A percentile compares a stretch with the other conserved stretches of the same genome.
These are phyloP conservation scores for Tylopilus sp. DNA, from an alignment of 1,284 basidiomycete genomes.

Conservation along the genomic window DNA sequence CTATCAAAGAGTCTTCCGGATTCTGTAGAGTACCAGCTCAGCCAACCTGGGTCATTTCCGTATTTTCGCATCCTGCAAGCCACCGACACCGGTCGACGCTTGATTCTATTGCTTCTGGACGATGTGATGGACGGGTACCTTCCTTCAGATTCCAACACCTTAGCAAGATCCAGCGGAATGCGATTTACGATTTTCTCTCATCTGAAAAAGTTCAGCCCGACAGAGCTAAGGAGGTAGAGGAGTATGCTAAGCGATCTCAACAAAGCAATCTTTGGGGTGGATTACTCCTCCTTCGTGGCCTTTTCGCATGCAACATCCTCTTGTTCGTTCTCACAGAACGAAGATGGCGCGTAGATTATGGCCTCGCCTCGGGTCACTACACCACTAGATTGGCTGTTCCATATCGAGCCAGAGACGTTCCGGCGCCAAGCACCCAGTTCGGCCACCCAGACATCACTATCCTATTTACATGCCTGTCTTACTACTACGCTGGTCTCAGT, in stretches of 20 bases:
- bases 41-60: constrained; percentile 37
- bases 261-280: background rate
- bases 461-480: background rate
- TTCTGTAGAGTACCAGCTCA: constrained; percentile 13
- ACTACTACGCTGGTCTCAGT: constrained; percentile 58
- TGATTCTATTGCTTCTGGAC: constrained; percentile 16
- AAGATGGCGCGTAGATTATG: constrained; percentile 2
- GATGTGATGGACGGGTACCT: background rate
- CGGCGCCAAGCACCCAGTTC: background rate
- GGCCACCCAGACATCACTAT: constrained; percentile 2
- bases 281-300: background rate
- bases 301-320: constrained; percentile 1
- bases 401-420: constrained; percentile 1
- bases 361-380: background rate
- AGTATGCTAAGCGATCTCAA: background rate
- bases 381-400: background rate
- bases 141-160: background rate
- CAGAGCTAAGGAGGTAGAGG: background rate
- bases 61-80: constrained; percentile 31
- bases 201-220: background rate
- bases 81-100: background rate
- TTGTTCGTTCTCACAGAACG: background rate
- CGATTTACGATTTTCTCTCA: background rate
- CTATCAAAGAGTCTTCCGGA: constrained; percentile 16
- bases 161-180: too few relatives aligned